Evolutionary conservation across 495 filamentous ascomycete genomes (phyloP).

Genomic region (Xylaria castorea): DNA sequence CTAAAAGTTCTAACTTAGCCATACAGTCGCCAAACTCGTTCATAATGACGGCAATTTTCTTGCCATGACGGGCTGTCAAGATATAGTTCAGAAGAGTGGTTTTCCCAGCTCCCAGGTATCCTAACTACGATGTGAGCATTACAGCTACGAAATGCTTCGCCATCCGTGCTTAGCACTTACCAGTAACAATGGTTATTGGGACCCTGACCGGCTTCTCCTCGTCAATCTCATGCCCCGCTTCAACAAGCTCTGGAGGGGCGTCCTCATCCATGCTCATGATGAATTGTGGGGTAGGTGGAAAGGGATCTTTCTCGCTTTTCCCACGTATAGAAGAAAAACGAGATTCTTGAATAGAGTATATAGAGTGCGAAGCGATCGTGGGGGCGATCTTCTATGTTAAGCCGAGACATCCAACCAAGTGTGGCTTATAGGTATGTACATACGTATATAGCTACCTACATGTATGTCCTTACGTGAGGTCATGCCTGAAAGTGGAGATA

Average conservation of each 20-base stretch:
- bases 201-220: slow-evolving; percentile 69
- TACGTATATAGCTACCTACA: too few relatives aligned
- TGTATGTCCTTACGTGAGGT: too few relatives aligned
- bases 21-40: slow-evolving; percentile 98
- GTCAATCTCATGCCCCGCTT: slow-evolving; percentile 49
- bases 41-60: slow-evolving; percentile 96
- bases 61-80: slow-evolving; percentile 89
- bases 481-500: background rate
- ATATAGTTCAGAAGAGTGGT: slow-evolving; percentile 97
- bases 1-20: slow-evolving; percentile 30
- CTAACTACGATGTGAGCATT: slow-evolving; percentile 41
- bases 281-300: background rate
- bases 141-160: background rate
- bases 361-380: background rate
- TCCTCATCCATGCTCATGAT: slow-evolving; percentile 66
- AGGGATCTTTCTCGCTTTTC: background rate
- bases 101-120: slow-evolving; percentile 93
- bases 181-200: slow-evolving; percentile 94
- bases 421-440: background rate
- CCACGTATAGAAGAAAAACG: background rate
- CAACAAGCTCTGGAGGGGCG: slow-evolving; percentile 74
- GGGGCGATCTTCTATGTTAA: background rate
- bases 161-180: slow-evolving; percentile 51
- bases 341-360: background rate
- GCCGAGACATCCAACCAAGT: background rate